Base-by-base conservation (phyloP, 768 basidiomycete genomes). In the Udeniomyces megalosporus region DNA sequence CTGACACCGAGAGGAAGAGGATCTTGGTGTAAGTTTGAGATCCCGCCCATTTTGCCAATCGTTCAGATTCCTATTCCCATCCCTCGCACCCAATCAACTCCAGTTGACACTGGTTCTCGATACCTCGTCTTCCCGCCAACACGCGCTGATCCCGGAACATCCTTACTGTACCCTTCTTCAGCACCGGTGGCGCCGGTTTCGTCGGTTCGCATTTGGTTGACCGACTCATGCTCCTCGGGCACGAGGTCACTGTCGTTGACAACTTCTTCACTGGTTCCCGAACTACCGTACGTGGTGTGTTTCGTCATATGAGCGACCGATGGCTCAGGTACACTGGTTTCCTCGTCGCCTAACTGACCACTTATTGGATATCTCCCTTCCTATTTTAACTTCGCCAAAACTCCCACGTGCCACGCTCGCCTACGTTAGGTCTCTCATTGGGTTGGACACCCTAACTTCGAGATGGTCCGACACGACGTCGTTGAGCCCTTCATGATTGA, bases 151-250 rank as follows among this genome's bases (percentile, higher is more conserved):
- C n/a, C n/a, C n/a, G n/a, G n/a, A n/a, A n/a, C 8, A 14, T 17
- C 24, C 38, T 3, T 10, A 1, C 5, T 29, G 4, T 17, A 8
- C 20, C 5, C 38, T 26, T 26, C 8, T 50, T 10, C 58, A 68
- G 85, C 96, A 97, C 93, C 24, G 93, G 93, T 62, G 93, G 95
- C 46, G 95, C 93, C 42, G 95, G 95, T n/a, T 99, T 99, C 74
- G 93, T 99, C 63, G 95, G 95, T 17, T 93, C 90, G 34, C 95
- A 99, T 76, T 83, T 99, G 52, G 76, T 99, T 58, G 95, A 99
- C 77, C 82, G 95, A 53, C 82, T 97, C 66, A 92, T 99, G 90
- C 80, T 96, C 66, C 82, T 97, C 56, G 95, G 95, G 17, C 95
- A 99, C 71, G 91, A 96, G 73, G 90, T 93, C 68, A 91, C 89